Percentiles rank a stretch among this genome's conserved stretches.
phyloP scores from a whole-genome alignment of 2,329 filamentous ascomycete species.

The Leptoxyphium fumago region DNA sequence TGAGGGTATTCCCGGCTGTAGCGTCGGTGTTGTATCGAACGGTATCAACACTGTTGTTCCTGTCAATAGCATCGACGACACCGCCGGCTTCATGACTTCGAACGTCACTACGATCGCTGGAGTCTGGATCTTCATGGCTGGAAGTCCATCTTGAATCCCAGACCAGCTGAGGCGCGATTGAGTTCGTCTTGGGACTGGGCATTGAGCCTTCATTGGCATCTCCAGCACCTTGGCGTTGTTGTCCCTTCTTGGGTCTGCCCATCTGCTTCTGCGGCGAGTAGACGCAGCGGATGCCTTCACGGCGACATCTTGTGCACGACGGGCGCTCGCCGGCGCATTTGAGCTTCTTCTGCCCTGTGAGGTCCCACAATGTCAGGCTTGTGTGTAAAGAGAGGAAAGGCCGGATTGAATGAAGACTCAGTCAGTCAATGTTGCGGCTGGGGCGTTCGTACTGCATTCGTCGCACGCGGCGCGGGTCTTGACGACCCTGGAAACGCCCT shows the following conservation, averaged over 20 bases:
- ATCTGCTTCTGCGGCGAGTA: constrained; percentile 36
- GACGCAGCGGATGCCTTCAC: constrained; percentile 27
- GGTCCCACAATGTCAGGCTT: not conserved
- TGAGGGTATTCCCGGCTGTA: too few species aligned
- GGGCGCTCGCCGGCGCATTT: constrained; percentile 33
- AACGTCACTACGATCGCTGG: not conserved
- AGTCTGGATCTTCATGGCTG: not conserved
- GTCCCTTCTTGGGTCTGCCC: constrained; percentile 36
- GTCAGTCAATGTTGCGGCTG: not conserved
- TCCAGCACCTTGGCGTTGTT: constrained; percentile 15
- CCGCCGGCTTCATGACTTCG: not conserved
- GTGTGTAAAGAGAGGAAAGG: not conserved
- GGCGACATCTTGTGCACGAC: constrained; percentile 26
- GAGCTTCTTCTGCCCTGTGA: constrained; percentile 31
- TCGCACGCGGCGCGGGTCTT: constrained; percentile 26
- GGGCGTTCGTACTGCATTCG: constrained; percentile 22
- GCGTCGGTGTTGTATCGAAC: too few species aligned
- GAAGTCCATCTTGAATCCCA: not conserved
- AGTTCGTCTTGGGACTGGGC: not conserved
- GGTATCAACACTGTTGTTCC: too few species aligned
- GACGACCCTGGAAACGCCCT: not conserved
- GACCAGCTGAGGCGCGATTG: not conserved
- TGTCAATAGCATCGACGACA: constrained; percentile 1
- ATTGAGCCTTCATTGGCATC: not conserved
- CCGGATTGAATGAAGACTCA: not conserved